A percentile compares a stretch with the other conserved stretches of the same genome.
Conservation (phyloP, 768 basidiomycete species). For the Trametes cinnabarina region DNA sequence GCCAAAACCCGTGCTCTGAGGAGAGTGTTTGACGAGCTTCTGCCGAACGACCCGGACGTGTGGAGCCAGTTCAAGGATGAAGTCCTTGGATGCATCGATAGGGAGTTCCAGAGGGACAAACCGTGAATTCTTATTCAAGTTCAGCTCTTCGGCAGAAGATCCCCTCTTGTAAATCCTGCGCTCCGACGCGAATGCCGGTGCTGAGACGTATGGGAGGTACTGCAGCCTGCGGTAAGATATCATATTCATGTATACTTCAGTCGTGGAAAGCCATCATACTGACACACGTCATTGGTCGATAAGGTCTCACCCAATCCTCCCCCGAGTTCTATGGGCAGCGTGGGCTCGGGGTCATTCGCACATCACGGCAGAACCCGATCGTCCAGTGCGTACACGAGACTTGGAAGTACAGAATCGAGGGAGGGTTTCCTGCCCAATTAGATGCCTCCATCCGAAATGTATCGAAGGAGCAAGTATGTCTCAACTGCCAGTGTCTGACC, state of each 20-base stretch:
- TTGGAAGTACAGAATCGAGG: neutral
- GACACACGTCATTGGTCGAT: too few species aligned
- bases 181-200: neutral
- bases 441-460: neutral
- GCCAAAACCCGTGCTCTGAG: neutral
- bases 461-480: too few species aligned
- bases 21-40: slow-evolving; percentile 4
- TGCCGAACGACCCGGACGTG: slow-evolving; percentile 5
- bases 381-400: neutral
- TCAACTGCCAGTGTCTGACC: too few species aligned
- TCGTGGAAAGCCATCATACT: too few species aligned
- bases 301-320: too few species aligned
- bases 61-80: slow-evolving; percentile 1
- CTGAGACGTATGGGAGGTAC: neutral
- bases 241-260: too few species aligned
- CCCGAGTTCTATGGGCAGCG: neutral
- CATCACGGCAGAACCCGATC: neutral
- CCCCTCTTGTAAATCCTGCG: neutral
- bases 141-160: neutral
- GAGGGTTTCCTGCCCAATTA: neutral
- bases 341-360: neutral
- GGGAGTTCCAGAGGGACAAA: neutral
- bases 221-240: neutral
- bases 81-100: neutral
- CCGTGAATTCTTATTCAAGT: neutral